Conservation (phyloP, 495 filamentous ascomycete species). For the Umbilicaria muhlenbergii region DNA sequence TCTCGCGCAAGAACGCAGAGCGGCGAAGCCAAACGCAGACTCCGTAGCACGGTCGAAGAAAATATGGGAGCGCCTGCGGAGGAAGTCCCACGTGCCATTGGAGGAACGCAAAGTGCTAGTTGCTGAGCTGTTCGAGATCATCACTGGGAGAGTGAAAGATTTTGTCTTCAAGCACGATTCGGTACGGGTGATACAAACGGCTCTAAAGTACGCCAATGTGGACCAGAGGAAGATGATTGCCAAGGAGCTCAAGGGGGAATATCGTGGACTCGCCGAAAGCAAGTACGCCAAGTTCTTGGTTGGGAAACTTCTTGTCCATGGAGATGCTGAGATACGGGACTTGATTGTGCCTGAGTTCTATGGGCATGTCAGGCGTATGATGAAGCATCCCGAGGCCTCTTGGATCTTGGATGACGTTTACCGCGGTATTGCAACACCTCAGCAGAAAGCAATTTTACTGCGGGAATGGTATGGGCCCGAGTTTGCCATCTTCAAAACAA, state of each 20-base stretch:
- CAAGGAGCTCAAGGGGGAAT: slow-evolving; percentile 71
- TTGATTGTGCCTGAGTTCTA: slow-evolving; percentile 89
- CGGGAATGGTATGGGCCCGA: slow-evolving; percentile 96
- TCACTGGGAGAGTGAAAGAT: slow-evolving; percentile 78
- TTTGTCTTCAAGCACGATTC: slow-evolving; percentile 98
- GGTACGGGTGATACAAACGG: slow-evolving; percentile 86
- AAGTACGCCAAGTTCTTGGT: slow-evolving; percentile 94
- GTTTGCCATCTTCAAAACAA: slow-evolving; percentile 65
- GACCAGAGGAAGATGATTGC: slow-evolving; percentile 78
- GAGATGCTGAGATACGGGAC: slow-evolving; percentile 69
- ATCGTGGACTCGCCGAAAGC: slow-evolving; percentile 73
- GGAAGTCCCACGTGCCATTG: slow-evolving; percentile 76
- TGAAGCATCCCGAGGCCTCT: slow-evolving; percentile 87
- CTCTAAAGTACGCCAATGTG: slow-evolving; percentile 82
- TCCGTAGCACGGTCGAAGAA: slow-evolving; percentile 81
- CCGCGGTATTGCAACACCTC: slow-evolving; percentile 62
- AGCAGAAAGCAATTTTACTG: slow-evolving; percentile 70
- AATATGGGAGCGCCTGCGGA: slow-evolving; percentile 85
- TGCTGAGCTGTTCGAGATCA: slow-evolving; percentile 74
- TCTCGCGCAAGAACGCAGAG: slow-evolving; percentile 74
- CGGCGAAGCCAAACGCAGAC: slow-evolving; percentile 81
- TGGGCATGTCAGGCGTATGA: slow-evolving; percentile 76
- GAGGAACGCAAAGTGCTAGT: slow-evolving; percentile 79
- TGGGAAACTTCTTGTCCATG: slow-evolving; percentile 83
- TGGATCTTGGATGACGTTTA: slow-evolving; percentile 98